Evolutionary conservation across 2,329 filamentous ascomycete species (phyloP), one percentile per base, ranked within the genome.

Genomic region (Epichloe gansuensis): DNA sequence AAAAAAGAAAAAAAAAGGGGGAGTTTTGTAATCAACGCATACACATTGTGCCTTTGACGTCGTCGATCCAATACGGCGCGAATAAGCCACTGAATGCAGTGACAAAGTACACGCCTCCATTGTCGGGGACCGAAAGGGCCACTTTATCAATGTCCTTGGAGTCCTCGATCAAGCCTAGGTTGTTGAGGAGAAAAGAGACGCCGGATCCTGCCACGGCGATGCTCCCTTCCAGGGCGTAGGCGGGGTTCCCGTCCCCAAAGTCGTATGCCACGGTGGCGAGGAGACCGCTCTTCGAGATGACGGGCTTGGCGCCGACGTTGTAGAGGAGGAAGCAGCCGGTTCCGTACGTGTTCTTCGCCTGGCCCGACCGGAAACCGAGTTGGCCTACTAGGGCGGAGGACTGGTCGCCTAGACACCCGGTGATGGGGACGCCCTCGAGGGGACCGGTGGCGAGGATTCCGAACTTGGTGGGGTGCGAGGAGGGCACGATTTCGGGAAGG

Each of bases 51-150:
- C 90, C 90, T 66, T 90, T 86, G 21, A 89, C 89, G 69, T 94
- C 88, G 64, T 95, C 89, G 56, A 95, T 91, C 90, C 90, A 95
- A 69, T 95, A 95, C 0, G 90, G 90, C 1, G 90, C 90, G 65
- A 95, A 95, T 3, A 95, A 77, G 51, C 90, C 90, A 67, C 85
- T 90, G 66, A 95, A 95, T 1, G 90, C 90, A 3, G 90, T 95
- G 55, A 95, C 90, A 61, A 95, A 83, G 17, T 91, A 81, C 52
- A 90, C 85, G 7, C 90, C 90, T 52, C 89, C 90, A 56, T 86
- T 94, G 66, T 95, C 85, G 2, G 71, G 60, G 7, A 81, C 77
- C 0, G 71, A 73, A 60, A 71, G 69, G 34, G 77, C 78, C 35
- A 82, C 67, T 50, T 71, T 67, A 23, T 72, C 75, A 52, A 81